Evolutionary conservation across 805 yeast species (phyloP), one percentile per base, ranked within the genome.

Genomic region (Cephaloascus albidus): DNA sequence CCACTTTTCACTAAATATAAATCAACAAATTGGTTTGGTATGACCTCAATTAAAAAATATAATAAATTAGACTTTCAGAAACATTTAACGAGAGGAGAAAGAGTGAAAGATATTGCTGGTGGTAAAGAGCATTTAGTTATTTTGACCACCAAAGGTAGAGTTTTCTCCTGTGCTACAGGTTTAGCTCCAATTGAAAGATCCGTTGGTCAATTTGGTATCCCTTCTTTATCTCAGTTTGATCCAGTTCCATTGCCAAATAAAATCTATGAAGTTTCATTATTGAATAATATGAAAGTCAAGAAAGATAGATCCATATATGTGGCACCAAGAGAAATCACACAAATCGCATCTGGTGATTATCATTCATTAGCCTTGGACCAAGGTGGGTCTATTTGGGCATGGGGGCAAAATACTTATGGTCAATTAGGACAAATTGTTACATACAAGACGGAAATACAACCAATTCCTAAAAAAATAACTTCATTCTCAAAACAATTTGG

Each of bases 351-450:
- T 42, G 97, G 97, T 8, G 67, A 70, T 37, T 68, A 66, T 54
- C 95, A 87, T 58, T 75, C 88, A 3, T 55, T 88, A 27, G 90
- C 79, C 4, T 55, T 74, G n/a, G 90, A 85, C 48, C 49, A 64
- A 2, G 51, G 64, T n/a, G 93, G 90, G 6, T 66, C 68, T 38
- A 62, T 87, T n/a, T 84, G 82, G 76, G 73, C 87, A 2, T 89
- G 93, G 76, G 98, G 98, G 18, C 74, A 75, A 42, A 90, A 90
- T 55, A 67, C 75, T 3, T 76, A 63, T 55, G 97, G 97, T n/a
- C 90, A 93, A 52, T 66, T 90, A 40, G 96, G 90, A 10, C 67
- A 76, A 36, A 77, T 78, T 5, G 79, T 83, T 36, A 65, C 73
- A 18, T 77, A 77, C 53, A 76, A 76, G 42, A 76, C 82, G 15